Evolutionary conservation across 2,329 filamentous ascomycete genomes (phyloP), one percentile per base, ranked within the genome.

Genomic region (Grosmannia huntii): DNA sequence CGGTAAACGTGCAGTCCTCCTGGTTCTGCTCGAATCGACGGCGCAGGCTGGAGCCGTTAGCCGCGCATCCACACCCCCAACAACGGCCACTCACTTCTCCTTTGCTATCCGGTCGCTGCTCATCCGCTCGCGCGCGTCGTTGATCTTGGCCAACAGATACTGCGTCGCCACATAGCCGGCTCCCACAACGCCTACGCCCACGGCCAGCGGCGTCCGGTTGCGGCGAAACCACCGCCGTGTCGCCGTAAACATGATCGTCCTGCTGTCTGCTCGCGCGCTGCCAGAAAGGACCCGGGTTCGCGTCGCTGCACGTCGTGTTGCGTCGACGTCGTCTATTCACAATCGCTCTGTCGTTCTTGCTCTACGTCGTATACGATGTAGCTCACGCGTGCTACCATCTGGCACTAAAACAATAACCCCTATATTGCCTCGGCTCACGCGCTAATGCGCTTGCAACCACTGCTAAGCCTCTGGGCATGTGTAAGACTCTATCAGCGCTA

Each of bases 11-110:
- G 74, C 94, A 99, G 73, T 99, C 94, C 70, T 96, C 92, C 70
- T 99, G 94, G 72, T 99, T 99, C 73, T 99, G 94, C 71, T 97
- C 90, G 74, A 99, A 99, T 68, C 94, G 88, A 60, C 94, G 87
- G 56, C 91, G 90, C 61, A 99, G 82, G 72, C 92, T 97, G 66
- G 11, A 9, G 4, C 19, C 1, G 50, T 36, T 3, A 55, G n/a
- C 21, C 14, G 21, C 19, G 11, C 11, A 52, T 1, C 33, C 14
- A 52, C 14, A 31, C 11, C 5, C 12, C 2, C 7, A 44, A 21
- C 7, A 41, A 4, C 14, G 5, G 9, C 2, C 1, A 60, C 82
- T 66, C 75, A 96, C 92, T 99, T 99, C 75, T 99, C 94, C 71
- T 92, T 91, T 56, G 92, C 89, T 69, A 96, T 95, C 67, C 90